A percentile compares a stretch with the other conserved stretches of the same genome.
Conservation (phyloP, 2,329 filamentous ascomycete species). For the Parastagonospora avenae region DNA sequence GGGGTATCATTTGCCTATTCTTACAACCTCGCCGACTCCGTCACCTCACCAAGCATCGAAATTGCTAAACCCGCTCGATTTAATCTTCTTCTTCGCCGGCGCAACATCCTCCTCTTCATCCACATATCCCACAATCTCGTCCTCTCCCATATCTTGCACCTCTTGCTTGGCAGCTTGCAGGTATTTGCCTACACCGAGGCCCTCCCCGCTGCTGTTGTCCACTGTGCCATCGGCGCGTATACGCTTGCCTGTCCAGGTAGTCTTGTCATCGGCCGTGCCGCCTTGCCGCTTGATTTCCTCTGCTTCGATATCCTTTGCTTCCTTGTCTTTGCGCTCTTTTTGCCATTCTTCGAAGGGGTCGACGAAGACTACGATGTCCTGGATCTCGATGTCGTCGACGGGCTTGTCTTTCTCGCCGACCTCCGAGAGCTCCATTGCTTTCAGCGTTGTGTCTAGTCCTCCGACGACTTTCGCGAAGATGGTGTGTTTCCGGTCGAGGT, state of each 20-base stretch:
- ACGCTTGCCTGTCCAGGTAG: constrained; percentile 96
- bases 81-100: constrained; percentile 80
- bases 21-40: constrained; percentile 63
- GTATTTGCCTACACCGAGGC: constrained; percentile 76
- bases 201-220: constrained; percentile 59
- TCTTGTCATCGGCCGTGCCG: constrained; percentile 82
- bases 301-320: constrained; percentile 66
- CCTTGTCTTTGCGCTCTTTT: constrained; percentile 61
- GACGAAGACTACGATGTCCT: constrained; percentile 82
- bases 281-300: constrained; percentile 68
- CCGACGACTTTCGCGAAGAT: constrained; percentile 88
- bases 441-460: constrained; percentile 72
- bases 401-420: constrained; percentile 78
- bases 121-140: constrained; percentile 66
- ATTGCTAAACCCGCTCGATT: constrained; percentile 82
- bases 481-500: constrained; percentile 96
- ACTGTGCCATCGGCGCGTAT: constrained; percentile 71
- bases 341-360: constrained; percentile 96
- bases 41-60: constrained; percentile 80
- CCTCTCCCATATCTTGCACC: constrained; percentile 48
- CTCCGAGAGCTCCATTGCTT: constrained; percentile 76
- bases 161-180: constrained; percentile 64
- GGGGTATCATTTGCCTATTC: constrained; percentile 19
- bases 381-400: constrained; percentile 76
- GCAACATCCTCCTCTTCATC: constrained; percentile 67